Evolutionary conservation across 2,329 filamentous ascomycete species (phyloP).

Genomic region (Xylariaceae sp.): DNA sequence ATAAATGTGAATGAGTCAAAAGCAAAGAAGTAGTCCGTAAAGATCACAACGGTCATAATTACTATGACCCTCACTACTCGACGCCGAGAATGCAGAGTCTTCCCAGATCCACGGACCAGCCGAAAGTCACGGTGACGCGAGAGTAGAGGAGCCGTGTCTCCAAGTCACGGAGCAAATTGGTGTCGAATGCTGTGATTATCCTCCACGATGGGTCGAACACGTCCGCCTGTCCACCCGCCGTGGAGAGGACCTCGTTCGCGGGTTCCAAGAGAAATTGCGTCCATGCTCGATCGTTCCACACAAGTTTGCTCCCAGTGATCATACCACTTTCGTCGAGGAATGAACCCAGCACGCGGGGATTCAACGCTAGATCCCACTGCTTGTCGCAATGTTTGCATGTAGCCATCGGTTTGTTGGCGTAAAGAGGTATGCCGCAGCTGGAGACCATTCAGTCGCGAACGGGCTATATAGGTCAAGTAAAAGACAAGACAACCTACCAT

Average conservation of each 20-base stretch:
- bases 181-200: slow-evolving; percentile 35
- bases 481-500: slow-evolving; percentile 32
- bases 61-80: slow-evolving; percentile 31
- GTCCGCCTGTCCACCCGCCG: slow-evolving; percentile 31
- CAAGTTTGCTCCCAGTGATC: slow-evolving; percentile 45
- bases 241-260: neutral
- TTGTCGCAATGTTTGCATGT: slow-evolving; percentile 37
- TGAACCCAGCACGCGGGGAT: slow-evolving; percentile 37
- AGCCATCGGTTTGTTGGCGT: slow-evolving; percentile 41
- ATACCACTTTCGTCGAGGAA: slow-evolving; percentile 51
- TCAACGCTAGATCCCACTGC: slow-evolving; percentile 31
- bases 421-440: slow-evolving; percentile 50
- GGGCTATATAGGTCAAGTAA: neutral
- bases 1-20: neutral
- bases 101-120: slow-evolving; percentile 40
- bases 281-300: slow-evolving; percentile 51
- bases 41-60: neutral
- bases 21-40: neutral
- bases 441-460: slow-evolving; percentile 1
- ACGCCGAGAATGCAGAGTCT: slow-evolving; percentile 39
- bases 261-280: slow-evolving; percentile 31
- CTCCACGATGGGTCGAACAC: slow-evolving; percentile 38
- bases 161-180: slow-evolving; percentile 40
- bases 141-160: slow-evolving; percentile 48
- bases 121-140: slow-evolving; percentile 50